Percentiles rank a stretch among this genome's conserved stretches.
Evolutionary conservation across 2,329 filamentous ascomycete genomes (phyloP).

Genomic region (Curvularia sp.): DNA sequence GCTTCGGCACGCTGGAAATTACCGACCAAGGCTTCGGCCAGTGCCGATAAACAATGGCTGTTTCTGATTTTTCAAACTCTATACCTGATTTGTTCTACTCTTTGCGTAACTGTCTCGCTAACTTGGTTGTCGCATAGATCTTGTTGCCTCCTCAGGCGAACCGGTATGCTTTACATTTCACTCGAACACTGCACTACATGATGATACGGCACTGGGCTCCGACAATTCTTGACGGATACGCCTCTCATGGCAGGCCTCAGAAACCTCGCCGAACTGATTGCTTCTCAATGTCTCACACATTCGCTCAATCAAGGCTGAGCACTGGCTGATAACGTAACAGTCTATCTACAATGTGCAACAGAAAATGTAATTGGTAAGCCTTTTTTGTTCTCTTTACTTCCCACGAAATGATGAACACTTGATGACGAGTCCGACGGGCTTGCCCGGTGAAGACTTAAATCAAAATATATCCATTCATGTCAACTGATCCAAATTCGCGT

Average conservation of each 20-base stretch:
- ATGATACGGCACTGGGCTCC: constrained; percentile 99
- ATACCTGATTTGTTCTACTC: constrained; percentile 15
- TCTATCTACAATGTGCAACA: background rate
- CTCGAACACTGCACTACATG: constrained; percentile 56
- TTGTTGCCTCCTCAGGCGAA: background rate
- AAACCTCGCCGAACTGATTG: constrained; percentile 97
- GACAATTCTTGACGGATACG: constrained; percentile 84
- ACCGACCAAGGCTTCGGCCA: constrained; percentile 53
- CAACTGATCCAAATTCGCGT: constrained; percentile 32
- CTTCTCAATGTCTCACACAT: constrained; percentile 9
- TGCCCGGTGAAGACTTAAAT: constrained; percentile 68
- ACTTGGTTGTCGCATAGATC: constrained; percentile 16
- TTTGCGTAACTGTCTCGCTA: constrained; percentile 23
- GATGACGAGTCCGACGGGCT: constrained; percentile 84
- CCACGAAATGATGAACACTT: constrained; percentile 58
- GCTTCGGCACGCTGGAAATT: constrained; percentile 56
- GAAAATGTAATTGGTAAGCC: constrained; percentile 28
- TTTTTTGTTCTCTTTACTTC: constrained; percentile 7
- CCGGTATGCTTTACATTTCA: constrained; percentile 38
- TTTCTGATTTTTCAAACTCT: constrained; percentile 47
- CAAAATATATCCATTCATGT: constrained; percentile 75
- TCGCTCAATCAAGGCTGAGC: constrained; percentile 6
- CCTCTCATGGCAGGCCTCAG: constrained; percentile 95
- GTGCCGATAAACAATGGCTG: constrained; percentile 53
- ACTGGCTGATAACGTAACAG: constrained; percentile 18